Conservation (phyloP, 2,329 filamentous ascomycete genomes). For the Cercospora beticola region DNA sequence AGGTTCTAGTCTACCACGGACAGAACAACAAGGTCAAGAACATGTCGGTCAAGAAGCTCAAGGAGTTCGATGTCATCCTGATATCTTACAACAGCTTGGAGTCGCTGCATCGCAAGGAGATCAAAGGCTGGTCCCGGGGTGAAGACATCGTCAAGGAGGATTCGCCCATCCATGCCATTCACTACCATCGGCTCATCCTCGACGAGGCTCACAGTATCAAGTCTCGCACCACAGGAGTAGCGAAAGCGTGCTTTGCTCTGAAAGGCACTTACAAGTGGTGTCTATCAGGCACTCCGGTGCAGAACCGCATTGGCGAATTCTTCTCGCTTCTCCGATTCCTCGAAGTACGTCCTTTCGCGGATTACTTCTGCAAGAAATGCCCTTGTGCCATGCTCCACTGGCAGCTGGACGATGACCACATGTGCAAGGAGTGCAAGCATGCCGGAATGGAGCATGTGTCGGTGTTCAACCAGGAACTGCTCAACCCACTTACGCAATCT, state of each 20-base stretch:
- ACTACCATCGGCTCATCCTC: constrained; percentile 87
- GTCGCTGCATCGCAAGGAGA: constrained; percentile 87
- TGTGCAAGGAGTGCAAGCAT: constrained; percentile 69
- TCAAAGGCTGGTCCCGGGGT: constrained; percentile 82
- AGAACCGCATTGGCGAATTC: constrained; percentile 53
- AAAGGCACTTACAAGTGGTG: constrained; percentile 92
- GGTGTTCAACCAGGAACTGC: constrained; percentile 89
- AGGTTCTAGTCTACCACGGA: constrained; percentile 86
- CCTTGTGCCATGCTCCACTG: constrained; percentile 79
- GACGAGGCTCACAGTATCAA: constrained; percentile 97
- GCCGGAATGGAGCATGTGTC: constrained; percentile 68
- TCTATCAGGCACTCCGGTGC: constrained; percentile 87
- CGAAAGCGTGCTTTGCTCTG: constrained; percentile 90
- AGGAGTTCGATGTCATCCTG: constrained; percentile 88
- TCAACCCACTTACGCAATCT: constrained; percentile 67
- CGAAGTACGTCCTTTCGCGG: constrained; percentile 82
- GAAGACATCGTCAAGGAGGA: constrained; percentile 77
- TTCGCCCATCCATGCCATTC: constrained; percentile 73
- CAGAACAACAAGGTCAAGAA: constrained; percentile 81
- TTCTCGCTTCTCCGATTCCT: constrained; percentile 75
- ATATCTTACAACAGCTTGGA: constrained; percentile 93
- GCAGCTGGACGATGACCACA: constrained; percentile 69
- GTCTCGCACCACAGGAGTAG: constrained; percentile 82
- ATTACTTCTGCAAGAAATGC: constrained; percentile 91
- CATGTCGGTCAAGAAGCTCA: constrained; percentile 71